Percentiles rank a stretch among this genome's conserved stretches.
Evolutionary conservation across 2,329 filamentous ascomycete genomes (phyloP).

Genomic region (Lasiodiplodia theobromae): DNA sequence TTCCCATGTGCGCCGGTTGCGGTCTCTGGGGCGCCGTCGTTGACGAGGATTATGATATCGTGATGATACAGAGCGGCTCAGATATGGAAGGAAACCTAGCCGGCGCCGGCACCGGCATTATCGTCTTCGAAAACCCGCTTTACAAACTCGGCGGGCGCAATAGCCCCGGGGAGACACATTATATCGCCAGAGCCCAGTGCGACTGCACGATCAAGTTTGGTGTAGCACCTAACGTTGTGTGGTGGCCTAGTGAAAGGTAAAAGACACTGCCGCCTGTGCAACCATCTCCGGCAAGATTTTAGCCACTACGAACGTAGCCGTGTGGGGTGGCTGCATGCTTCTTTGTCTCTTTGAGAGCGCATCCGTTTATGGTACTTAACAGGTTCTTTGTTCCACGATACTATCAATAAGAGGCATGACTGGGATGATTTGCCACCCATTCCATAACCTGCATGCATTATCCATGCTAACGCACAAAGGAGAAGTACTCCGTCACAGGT

Average conservation of each 20-base stretch:
- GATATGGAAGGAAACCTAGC: background rate
- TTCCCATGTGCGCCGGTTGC: constrained; percentile 1
- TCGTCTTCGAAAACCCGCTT: constrained; percentile 5
- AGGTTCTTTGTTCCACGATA: background rate
- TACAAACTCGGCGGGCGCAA: background rate
- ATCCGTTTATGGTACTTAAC: background rate
- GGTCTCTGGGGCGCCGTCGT: background rate
- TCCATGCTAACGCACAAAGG: background rate
- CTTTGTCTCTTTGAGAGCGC: background rate
- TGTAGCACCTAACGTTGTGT: background rate
- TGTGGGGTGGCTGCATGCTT: background rate
- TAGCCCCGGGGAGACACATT: background rate
- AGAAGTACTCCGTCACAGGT: background rate
- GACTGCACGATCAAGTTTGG: background rate
- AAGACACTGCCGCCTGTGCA: background rate
- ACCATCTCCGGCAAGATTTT: background rate
- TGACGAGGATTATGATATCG: background rate
- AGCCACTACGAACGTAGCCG: background rate
- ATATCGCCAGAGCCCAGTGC: background rate
- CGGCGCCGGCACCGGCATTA: background rate
- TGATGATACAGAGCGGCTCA: constrained; percentile 14
- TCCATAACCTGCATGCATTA: background rate
- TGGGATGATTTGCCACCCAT: background rate
- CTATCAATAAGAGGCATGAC: background rate
- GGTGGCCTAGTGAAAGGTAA: background rate